Base-by-base conservation (phyloP, 2,329 filamentous ascomycete species). In the Claviceps purpurea region DNA sequence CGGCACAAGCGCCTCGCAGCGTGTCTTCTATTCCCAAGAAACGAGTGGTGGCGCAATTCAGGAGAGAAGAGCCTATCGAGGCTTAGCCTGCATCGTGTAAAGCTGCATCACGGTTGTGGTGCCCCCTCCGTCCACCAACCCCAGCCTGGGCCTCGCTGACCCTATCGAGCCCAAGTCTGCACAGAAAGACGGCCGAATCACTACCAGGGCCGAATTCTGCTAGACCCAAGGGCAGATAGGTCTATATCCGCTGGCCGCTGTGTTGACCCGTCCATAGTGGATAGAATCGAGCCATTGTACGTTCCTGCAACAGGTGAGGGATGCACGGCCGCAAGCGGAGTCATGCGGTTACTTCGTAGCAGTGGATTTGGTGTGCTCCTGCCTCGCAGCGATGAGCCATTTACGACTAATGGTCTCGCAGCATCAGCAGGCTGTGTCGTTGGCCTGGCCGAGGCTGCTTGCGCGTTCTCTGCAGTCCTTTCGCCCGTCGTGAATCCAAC, bases 141-240 rank as follows among this genome's bases (percentile, higher is more conserved):
- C 26, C 8, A 30, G 26, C 26, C 26, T 30, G 26, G 26, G 26
- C 7, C 26, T 30, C 24, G n/a, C n/a, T 22, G 43, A 46, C 43
- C 16, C 24, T 16, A 18, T 34, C 14, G 13, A 44, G 22, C n/a
- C 44, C 22, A 13, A n/a, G 5, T 46, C 16, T 14, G 34, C 16
- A 22, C 26, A 47, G 13, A 34, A 14, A 6, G 1, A 38, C 34
- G 18, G 8, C 30, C 30, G 39, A 26, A 7, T 46, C 26, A 44
- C 34, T 40, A 52, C 53, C 53, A 55, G n/a, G 53, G 53, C 11
- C 53, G 47, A 30, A 44, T 52, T 22, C 53, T 55, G 22, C 43
- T 41, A 8, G 50, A 48, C 4, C 34, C 39, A 41, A 52, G 42
- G 5, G 43, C 40, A 14, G 47, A 37, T 24, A 38, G 10, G 24